Evolutionary conservation across 2,329 filamentous ascomycete genomes (phyloP), one percentile per base, ranked within the genome.

Genomic region (Alternaria ventricosa): DNA sequence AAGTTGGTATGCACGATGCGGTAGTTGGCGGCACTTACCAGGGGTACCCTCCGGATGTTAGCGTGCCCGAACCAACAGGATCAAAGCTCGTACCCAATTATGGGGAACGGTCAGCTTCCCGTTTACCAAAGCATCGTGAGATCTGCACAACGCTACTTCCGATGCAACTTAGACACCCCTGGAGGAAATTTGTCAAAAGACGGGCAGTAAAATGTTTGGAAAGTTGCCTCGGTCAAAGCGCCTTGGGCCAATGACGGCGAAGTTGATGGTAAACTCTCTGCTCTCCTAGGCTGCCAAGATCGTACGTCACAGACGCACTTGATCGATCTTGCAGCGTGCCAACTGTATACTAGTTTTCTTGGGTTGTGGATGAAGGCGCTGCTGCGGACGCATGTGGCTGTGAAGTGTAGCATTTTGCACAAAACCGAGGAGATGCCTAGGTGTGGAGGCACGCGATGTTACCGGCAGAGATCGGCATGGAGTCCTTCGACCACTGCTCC

Each of bases 21-120:
- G 45, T 36, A 28, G n/a, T 47, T 50, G 23, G n/a, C 23, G 20
- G 46, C 22, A 51, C 27, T 58, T 58, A 22, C 46, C 45, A 51
- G 45, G 55, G 55, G 55, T 51, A 47, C n/a, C 23, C 41, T 36
- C 27, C 45, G 45, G 55, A 58, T 27, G 23, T 49, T 51, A 23
- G 45, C 55, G 20, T 43, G 27, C 28, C 55, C 55, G 55, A n/a
- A 22, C 30, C 45, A 44, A 30, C 33, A 46, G 46, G 55, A 22
- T 25, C 8, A 20, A 22, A 28, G 23, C 13, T 13, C 36, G 15
- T 23, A 20, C 12, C 55, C 55, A 58, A 58, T 58, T 22, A 27
- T 28, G 12, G 22, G 15, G 9, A 43, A 49, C 55, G 46, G 45
- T 46, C n/a, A 36, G 23, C 22, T 43, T 50, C 55, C 55, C 28